Evolutionary conservation across 1,284 basidiomycete species (phyloP).

Genomic region (Malassezia nana): DNA sequence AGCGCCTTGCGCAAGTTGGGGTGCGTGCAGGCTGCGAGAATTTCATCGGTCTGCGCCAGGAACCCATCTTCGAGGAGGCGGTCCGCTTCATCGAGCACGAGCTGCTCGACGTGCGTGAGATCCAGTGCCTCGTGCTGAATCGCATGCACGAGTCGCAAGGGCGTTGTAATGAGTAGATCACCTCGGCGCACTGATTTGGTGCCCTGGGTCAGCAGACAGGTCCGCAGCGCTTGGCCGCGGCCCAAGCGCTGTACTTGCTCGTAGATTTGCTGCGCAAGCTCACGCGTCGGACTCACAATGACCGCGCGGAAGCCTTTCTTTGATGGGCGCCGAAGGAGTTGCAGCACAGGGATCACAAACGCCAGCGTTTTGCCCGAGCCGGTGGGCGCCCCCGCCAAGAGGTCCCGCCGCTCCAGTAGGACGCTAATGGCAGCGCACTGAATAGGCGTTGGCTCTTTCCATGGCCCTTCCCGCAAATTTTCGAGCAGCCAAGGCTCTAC

Average conservation of each 20-base stretch:
- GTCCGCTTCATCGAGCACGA: conserved; percentile 45
- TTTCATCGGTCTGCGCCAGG: conserved; percentile 74
- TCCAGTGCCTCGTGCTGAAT: conserved; percentile 37
- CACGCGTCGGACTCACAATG: conserved; percentile 41
- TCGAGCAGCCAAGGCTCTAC: conserved; percentile 26
- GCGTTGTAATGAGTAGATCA: conserved; percentile 44
- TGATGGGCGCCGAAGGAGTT: conserved; percentile 25
- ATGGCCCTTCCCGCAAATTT: conserved; percentile 30
- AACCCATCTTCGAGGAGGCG: conserved; percentile 75
- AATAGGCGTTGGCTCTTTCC: conserved; percentile 45
- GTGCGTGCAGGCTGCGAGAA: conserved; percentile 70
- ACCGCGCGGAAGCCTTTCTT: conserved; percentile 34
- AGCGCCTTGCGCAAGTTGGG: conserved; percentile 70
- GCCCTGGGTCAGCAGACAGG: conserved; percentile 34
- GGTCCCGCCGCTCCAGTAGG: conserved; percentile 38
- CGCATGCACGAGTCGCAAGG: conserved; percentile 40
- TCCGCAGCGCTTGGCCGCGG: conserved; percentile 24
- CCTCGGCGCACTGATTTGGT: conserved; percentile 22
- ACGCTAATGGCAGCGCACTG: conserved; percentile 48
- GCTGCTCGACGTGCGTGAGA: conserved; percentile 27
- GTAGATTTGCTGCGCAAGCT: conserved; percentile 43
- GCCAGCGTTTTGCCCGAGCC: conserved; percentile 45
- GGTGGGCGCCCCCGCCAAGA: conserved; percentile 42
- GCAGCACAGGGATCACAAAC: conserved; percentile 38
- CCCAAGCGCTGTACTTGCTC: conserved; percentile 31